These are phyloP conservation scores for Luzula sylvatica DNA, from an alignment of 176 grass and related monocot genomes.

Conservation along the genomic window DNA sequence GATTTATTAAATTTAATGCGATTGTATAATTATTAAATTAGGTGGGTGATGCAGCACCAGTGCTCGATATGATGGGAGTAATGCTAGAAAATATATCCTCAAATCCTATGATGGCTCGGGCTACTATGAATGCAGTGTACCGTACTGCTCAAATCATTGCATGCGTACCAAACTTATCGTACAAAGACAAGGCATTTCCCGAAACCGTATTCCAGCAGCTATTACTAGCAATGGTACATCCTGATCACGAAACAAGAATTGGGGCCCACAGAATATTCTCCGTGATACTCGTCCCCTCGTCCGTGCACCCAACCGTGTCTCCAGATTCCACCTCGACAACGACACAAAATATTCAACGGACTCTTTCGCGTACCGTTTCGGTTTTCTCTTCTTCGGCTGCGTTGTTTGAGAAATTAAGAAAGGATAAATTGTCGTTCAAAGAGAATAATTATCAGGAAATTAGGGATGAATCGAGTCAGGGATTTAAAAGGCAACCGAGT, in stretches of 20 bases:
- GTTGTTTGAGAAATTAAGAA: slow-evolving; percentile 90
- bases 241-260: slow-evolving; percentile 79
- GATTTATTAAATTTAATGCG: background rate
- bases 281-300: slow-evolving; percentile 91
- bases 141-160: slow-evolving; percentile 98
- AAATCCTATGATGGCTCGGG: slow-evolving; percentile 61
- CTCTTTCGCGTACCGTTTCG: slow-evolving; percentile 92
- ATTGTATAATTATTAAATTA: slow-evolving; percentile 29
- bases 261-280: slow-evolving; percentile 96
- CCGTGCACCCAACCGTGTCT: slow-evolving; percentile 44
- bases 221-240: slow-evolving; percentile 89
- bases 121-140: slow-evolving; percentile 91
- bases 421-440: slow-evolving; percentile 37
- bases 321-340: slow-evolving; percentile 31
- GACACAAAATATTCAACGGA: slow-evolving; percentile 70
- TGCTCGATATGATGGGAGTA: slow-evolving; percentile 98
- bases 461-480: slow-evolving; percentile 30
- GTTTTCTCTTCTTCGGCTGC: slow-evolving; percentile 99
- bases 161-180: slow-evolving; percentile 79
- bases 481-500: slow-evolving; percentile 28
- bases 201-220: slow-evolving; percentile 97
- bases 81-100: slow-evolving; percentile 89
- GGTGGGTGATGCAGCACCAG: slow-evolving; percentile 92
- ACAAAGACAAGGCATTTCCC: slow-evolving; percentile 98
- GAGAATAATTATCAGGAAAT: slow-evolving; percentile 47